Base-by-base conservation (phyloP, 2,329 filamentous ascomycete species). In the Zelopaecilomyces penicillatus region DNA sequence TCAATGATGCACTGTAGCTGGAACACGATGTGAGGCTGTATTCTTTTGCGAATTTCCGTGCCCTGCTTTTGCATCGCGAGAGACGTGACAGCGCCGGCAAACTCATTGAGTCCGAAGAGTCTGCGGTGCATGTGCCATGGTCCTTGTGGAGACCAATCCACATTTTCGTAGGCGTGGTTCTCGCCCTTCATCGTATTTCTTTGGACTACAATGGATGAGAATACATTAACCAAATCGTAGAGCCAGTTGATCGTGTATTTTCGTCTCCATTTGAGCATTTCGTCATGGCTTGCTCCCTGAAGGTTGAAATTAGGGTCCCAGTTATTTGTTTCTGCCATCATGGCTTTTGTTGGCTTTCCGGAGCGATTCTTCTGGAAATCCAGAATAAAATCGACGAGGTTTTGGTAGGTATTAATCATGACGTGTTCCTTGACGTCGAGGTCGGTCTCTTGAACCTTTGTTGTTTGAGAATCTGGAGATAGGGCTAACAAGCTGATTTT, bases 1-100 rank as follows among this genome's bases (percentile, higher is more conserved):
- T 76, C 73, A 9, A 75, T 63, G 31, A 76, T 71, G 45, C 66
- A 70, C 48, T 75, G 70, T 0, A 76, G 57, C 33, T 74, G 64
- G 46, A 76, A 74, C 1, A 76, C 67, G 47, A 69, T 65, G 31
- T 70, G 67, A 0, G 71, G 70, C 1, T 67, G 56, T 11, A 76
- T 72, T 31, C 52, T 66, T 0, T 54, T 44, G 5, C 61, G 57
- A 33, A 74, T 45, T 44, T 68, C 54, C 0, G 61, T 62, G 0
- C 58, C 63, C 0, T 57, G 58, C 43, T 69, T 70, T 47, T 71
- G 64, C 64, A 71, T 68, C 0, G 69, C 69, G 9, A 75, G 57
- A n/a, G 54, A 42, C 0, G 68, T 72, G 37, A 76, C 56, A 0
- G 58, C 55, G 3, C 61, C 61, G 5, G 70, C 68, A 52, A 76